Evolutionary conservation across 2,329 filamentous ascomycete species (phyloP), one percentile per base, ranked within the genome.

Genomic region (Byssothecium circinans): DNA sequence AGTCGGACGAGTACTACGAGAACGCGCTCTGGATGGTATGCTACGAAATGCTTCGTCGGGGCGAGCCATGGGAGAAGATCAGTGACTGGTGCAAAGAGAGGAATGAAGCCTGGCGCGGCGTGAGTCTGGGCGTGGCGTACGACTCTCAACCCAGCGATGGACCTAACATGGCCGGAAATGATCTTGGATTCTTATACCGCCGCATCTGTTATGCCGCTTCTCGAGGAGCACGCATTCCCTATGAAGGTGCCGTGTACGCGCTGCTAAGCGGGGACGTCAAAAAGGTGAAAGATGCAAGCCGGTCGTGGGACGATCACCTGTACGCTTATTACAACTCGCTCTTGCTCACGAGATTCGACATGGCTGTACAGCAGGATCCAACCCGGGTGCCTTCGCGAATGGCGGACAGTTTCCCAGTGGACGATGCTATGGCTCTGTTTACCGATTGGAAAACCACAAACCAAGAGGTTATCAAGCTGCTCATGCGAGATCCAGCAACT

Each of bases 21-120:
- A 83, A 87, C 43, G 88, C 91, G 2, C 88, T 95, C 38, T 97
- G 94, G 91, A 80, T 91, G 51, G 87, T 89, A n/a, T 94, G 89
- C 72, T 97, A 91, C 76, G 90, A 96, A 69, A 88, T 96, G 77
- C 78, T 99, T 43, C 85, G 92, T 40, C 84, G 91, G 37, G 94
- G 94, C n/a, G 85, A 84, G 56, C 83, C 79, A 52, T 83, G 88
- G 73, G 73, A 81, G 8, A 82, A 87, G 30, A 88, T 97, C 53
- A 82, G 84, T 45, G 87, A 91, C 40, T 96, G 91, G 89, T 95
- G 91, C 62, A 77, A 86, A 38, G 88, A 92, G 60, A 82, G 88
- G 49, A 89, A 89, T 8, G 91, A 97, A 73, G 82, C 86, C 52
- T 99, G 92, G 92, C 85, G 92, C 52, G 90, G 90, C 34, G 81